Base-by-base conservation (phyloP, 2,329 filamentous ascomycete genomes). In the Lasiodiplodia gonubiensis region DNA sequence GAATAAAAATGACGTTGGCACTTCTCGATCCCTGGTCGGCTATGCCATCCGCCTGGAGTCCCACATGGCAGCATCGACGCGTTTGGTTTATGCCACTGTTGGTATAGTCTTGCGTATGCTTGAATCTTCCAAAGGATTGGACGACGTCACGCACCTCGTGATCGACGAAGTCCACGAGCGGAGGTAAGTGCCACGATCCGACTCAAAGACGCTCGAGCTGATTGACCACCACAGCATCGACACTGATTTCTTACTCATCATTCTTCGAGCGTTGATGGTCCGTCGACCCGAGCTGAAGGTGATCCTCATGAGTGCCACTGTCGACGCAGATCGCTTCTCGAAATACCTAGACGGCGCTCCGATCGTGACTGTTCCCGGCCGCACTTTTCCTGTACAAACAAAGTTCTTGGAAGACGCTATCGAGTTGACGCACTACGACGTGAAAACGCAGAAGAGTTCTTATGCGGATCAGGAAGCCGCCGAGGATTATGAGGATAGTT, bases 51-150 rank as follows among this genome's bases (percentile, higher is more conserved):
- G 95, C 21, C 83, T 99, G 23, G 95, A 99, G 78, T 92, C 93
- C 59, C 97, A 96, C 73, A 91, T 91, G 0, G 90, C 89, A 18
- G 86, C 89, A 35, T 89, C 93, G 72, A 98, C 94, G 2, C 86
- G 92, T 63, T 86, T 99, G 30, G 88, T 98, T 6, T 99, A 93
- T 79, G 95, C 95, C 64, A 97, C 88, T 27, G 88, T 88, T 53
- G 89, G 95, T 82, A 97, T 99, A 68, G 93, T 99, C n/a, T 92
- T 99, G 84, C 89, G 95, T 33, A 98, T 99, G 94, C 85, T 99
- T 16, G 95, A 99, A 78, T 90, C 90, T 10, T 92, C 92, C 0
- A 91, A 93, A 70, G 91, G 96, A 67, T 86, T 99, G 52, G 87
- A 89, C 67, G 94, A 97, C 70, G 90, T 99, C 64, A 97, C 94